Evolutionary conservation across 2,329 filamentous ascomycete species (phyloP), one percentile per base, ranked within the genome.

Genomic region (Microdochium paspali): DNA sequence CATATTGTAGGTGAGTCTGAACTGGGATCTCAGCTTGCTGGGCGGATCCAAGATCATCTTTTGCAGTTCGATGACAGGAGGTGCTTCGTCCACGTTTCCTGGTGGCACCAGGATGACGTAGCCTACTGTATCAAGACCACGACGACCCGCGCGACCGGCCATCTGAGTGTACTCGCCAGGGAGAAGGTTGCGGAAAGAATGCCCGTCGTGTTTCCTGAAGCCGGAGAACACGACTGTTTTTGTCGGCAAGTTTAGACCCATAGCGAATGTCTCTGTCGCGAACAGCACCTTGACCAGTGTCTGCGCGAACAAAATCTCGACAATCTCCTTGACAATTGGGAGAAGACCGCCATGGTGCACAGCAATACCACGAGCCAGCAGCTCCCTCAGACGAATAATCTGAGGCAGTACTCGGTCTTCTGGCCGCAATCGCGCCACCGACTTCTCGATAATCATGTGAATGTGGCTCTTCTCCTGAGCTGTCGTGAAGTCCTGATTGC

Each of bases 81-180:
- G 93, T 18, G 90, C 90, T 67, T 97, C 90, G 53, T 94, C 89
- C 44, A 80, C 80, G 15, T 85, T 68, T 1, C 79, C 89, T 1
- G 87, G 82, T 5, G 88, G 83, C 15, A 96, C 90, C 49, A 98
- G 90, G 55, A 98, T 95, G 56, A 97, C 91, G 6, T 87, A 93
- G 2, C 93, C 93, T 21, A 96, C 90, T 4, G 85, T 84, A 62
- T 98, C 93, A 13, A 97, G 77, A 56, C 93, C 93, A 74, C 93
- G 82, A 58, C 93, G 84, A 45, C 93, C 93, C 46, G 93, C 93
- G 69, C 93, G 80, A 28, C 93, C 93, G 23, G 93, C 91, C 93
- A 98, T 98, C 59, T 98, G 93, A 1, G 93, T 98, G 62, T 98
- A 98, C 63, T 98, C 93, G 15, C 93, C 93, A 0, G 93, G 90